Conservation (phyloP, 768 basidiomycete species). For the Xanthoconium purpureum region DNA sequence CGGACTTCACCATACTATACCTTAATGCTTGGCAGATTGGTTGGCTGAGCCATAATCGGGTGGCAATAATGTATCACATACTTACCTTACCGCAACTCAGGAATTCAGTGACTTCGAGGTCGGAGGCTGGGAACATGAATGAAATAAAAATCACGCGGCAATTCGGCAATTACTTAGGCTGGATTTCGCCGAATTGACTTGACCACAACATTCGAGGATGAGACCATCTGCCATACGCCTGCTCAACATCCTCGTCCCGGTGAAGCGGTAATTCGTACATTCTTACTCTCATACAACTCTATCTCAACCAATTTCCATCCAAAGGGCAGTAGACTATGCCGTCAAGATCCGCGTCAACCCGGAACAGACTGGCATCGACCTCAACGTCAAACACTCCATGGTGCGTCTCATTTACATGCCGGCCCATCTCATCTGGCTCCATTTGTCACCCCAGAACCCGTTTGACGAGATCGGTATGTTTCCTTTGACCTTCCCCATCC, state of each 20-base stretch:
- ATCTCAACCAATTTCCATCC: not conserved
- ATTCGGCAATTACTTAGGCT: no score
- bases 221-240: slow-evolving; percentile 67
- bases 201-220: slow-evolving; percentile 43
- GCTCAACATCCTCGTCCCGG: slow-evolving; percentile 89
- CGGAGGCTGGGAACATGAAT: no score
- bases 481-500: not conserved
- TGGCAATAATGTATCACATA: no score
- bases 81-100: no score
- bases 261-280: slow-evolving; percentile 63
- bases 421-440: not conserved
- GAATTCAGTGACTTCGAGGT: no score
- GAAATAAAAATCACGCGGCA: not conserved
- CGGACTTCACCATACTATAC: no score
- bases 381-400: slow-evolving; percentile 99
- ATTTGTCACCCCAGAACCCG: slow-evolving; percentile 67
- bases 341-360: slow-evolving; percentile 98
- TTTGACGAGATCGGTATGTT: slow-evolving; percentile 95
- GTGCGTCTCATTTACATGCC: slow-evolving; percentile 41
- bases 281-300: not conserved
- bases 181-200: slow-evolving; percentile 13
- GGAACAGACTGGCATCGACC: slow-evolving; percentile 92
- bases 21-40: no score
- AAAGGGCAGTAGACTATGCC: slow-evolving; percentile 91
- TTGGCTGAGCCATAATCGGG: no score